Percentiles rank a stretch among this genome's conserved stretches.
phyloP scores from a whole-genome alignment of 768 basidiomycete genomes.

The Hygrophorus pudorinus region DNA sequence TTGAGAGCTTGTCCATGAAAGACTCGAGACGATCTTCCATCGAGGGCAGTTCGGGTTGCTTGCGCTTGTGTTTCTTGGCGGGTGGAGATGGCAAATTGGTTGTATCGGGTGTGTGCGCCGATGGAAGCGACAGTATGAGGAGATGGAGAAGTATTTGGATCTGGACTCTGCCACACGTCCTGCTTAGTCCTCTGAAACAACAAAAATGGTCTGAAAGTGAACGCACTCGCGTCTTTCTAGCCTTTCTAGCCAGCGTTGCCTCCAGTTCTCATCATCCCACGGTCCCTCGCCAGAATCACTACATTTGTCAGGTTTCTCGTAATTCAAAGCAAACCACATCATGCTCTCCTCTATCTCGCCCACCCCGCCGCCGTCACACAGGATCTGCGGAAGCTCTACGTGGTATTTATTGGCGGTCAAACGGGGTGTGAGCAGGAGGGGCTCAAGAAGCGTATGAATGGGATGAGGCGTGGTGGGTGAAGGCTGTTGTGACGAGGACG shows the following conservation, averaged over 20 bases:
- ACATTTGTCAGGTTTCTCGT: conserved; percentile 37
- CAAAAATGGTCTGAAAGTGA: not conserved
- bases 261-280: conserved; percentile 47
- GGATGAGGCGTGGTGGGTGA: conserved; percentile 30
- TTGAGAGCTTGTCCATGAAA: conserved; percentile 72
- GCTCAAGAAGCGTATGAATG: conserved; percentile 49
- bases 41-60: conserved; percentile 13
- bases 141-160: conserved; percentile 68
- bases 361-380: conserved; percentile 47
- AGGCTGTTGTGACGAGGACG: conserved; percentile 18
- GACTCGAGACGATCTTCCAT: conserved; percentile 50
- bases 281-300: conserved; percentile 18
- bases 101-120: conserved; percentile 21
- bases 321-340: conserved; percentile 66
- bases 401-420: conserved; percentile 51
- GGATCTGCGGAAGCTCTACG: conserved; percentile 48
- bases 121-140: conserved; percentile 54
- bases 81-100: conserved; percentile 15
- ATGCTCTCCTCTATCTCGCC: conserved; percentile 61
- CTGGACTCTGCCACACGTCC: conserved; percentile 40
- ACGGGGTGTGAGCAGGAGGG: conserved; percentile 52
- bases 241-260: conserved; percentile 45
- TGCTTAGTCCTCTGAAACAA: not conserved
- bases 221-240: conserved; percentile 63
- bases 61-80: conserved; percentile 21